Evolutionary conservation across 306 rosid genomes (phyloP), one percentile per base, ranked within the genome.

Genomic region (Gleditsia sinensis): DNA sequence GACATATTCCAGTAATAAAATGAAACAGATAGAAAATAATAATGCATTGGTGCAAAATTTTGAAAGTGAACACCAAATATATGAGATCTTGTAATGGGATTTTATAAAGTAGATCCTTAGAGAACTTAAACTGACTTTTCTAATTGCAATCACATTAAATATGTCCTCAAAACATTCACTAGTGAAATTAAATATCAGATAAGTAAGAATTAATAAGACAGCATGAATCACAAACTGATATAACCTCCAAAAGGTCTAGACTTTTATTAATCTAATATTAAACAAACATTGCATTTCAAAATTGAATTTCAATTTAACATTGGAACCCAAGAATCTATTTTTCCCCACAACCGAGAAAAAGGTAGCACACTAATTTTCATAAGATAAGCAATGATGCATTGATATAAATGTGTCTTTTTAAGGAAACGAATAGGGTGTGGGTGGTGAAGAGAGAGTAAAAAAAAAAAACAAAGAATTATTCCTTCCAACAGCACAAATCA

Each of bases 21-120:
- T 33, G 57, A 59, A 33, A 17, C 62, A 36, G 28, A 46, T 32
- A 48, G 20, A 59, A 20, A 16, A 40, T 12, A 65, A 69, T n/a
- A 68, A 32, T n/a, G 6, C 33, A 49, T 5, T 67, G 51, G 13
- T 51, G 49, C 55, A 45, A 43, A 67, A 9, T 58, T 32, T 16
- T 27, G 72, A 24, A 39, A 68, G 39, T 24, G 32, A 67, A 57
- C 39, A 61, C 56, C 55, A 33, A 17, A 66, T 37, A 36, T 27
- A 42, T 12, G 20, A 19, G 45, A 21, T 60, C 43, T 70, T 51
- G 25, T 14, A 8, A 39, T 61, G 45, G 1, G 19, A 64, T 49
- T 32, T 37, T 13, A 50, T 14, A 55, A 28, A 36, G 19, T 48
- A 58, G 45, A 71, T 5, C 21, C 43, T 34, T 8, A 43, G 25